Evolutionary conservation across 768 basidiomycete species (phyloP), one percentile per base, ranked within the genome.

Genomic region (Trametes meyenii): DNA sequence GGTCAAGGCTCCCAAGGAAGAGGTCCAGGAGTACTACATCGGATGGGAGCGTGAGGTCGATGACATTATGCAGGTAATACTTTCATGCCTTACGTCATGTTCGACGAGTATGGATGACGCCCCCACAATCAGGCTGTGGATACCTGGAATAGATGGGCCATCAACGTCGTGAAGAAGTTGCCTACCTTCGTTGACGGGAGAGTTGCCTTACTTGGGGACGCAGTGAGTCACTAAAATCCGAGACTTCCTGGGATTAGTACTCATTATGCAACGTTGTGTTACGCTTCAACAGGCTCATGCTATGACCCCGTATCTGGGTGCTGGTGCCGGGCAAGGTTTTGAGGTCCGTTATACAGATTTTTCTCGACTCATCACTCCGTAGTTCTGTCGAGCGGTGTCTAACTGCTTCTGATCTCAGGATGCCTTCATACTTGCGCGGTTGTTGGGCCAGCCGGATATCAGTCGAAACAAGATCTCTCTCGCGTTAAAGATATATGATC

Each of bases 401-500:
- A n/a, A n/a, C n/a, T n/a, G n/a, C n/a, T n/a, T n/a, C n/a, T 29
- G 21, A 0, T 5, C n/a, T 16, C 43, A 66, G 55, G 77, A 77
- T 50, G 73, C 70, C 17, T 68, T 68, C 53, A 63, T 76, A 13
- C 64, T 77, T 33, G 72, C 73, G 0, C 64, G 66, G 0, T 56
- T 76, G 24, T 63, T 77, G 14, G 60, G 67, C 7, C 70, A 74
- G 45, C 61, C 66, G 0, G 23, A 36, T 0, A 69, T 73, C 5
- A 68, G 67, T 26, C 50, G 17, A 1, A 57, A 56, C 11, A 76
- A 71, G 23, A 64, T 77, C 0, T 11, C 54, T 0, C 42, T 65
- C 5, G 74, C 74, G 4, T 64, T 79, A 19, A 65, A 67, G 26
- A 66, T 56, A 17, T 79, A 76, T 58, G 71, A 78, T 58, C 46